Percentiles rank a stretch among this genome's conserved stretches.
These are phyloP conservation scores for Pichia nakasei DNA, from an alignment of 805 yeast species.

Conservation along the genomic window DNA sequence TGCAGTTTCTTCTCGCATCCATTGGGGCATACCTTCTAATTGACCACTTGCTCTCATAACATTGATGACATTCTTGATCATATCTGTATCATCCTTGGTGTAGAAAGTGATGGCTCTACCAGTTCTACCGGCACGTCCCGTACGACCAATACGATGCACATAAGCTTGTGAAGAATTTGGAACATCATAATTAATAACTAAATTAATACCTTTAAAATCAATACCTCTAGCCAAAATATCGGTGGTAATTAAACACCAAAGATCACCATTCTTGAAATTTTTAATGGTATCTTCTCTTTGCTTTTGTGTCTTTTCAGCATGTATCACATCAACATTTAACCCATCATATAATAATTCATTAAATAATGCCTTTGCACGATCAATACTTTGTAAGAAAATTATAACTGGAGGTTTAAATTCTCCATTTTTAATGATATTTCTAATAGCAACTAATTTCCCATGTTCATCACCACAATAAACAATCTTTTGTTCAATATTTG, in stretches of 20 bases:
- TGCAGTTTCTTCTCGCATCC: conserved; percentile 59
- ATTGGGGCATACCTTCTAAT: conserved; percentile 50
- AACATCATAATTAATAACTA: conserved; percentile 93
- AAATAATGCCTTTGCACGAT: conserved; percentile 90
- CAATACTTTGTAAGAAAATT: conserved; percentile 83
- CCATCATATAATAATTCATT: conserved; percentile 90
- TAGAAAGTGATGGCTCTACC: conserved; percentile 90
- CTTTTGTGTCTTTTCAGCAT: conserved; percentile 82
- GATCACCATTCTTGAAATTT: conserved; percentile 78
- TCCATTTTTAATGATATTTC: conserved; percentile 79
- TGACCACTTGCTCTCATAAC: conserved; percentile 93
- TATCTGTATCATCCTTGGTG: conserved; percentile 77
- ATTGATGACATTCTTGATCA: conserved; percentile 76
- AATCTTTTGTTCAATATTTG: conserved; percentile 71
- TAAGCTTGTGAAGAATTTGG: conserved; percentile 91
- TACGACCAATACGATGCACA: conserved; percentile 97
- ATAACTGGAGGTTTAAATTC: conserved; percentile 89
- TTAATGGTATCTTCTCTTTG: conserved; percentile 84
- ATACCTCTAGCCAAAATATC: conserved; percentile 96
- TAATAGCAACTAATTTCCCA: conserved; percentile 86
- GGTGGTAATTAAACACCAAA: conserved; percentile 95
- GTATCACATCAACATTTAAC: conserved; percentile 89
- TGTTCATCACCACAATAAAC: conserved; percentile 88
- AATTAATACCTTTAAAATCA: conserved; percentile 90
- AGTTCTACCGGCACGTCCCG: conserved; percentile 86